Base-by-base conservation (phyloP, 129 eudicot species). In the Flaveria brownii region DNA sequence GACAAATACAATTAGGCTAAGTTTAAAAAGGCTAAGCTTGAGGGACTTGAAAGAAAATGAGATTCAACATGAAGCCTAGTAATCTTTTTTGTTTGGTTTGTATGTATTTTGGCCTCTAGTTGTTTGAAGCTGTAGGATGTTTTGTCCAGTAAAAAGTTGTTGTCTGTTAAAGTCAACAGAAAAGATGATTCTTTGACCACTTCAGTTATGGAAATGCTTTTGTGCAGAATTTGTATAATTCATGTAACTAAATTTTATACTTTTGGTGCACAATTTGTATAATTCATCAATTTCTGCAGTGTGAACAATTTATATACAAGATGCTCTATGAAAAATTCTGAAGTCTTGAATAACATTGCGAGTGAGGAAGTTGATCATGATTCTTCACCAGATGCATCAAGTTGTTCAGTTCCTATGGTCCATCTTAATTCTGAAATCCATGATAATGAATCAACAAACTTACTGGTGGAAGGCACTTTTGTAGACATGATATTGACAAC, bases 401-500 rank as follows among this genome's bases (percentile, higher is more conserved):
- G 57, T 78, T 85, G 86, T 82, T 16, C 88, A 39, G 83, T 80
- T 69, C 96, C 96, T 3, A 28, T 90, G 72, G 83, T 92, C 65
- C 90, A 83, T 86, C 85, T 85, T 63, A 83, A 69, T 61, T 54
- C 96, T 70, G 90, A 91, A 41, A 54, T 80, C 13, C 77, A 88
- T 81, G 96, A 88, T 61, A 62, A 90, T 46, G 97, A 91, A 45
- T 77, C 90, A 20, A 50, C 87, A 39, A 85, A 88, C 83, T 83
- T 94, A 68, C 87, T 94, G 28, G 86, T 75, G 76, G 82, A 84
- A 65, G 84, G 88, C 62, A 84, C 88, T 73, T 88, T 63, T 83
- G 98, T 86, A 9, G 97, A 94, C 86, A 82, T 81, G 79, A 82
- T 94, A 77, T 87, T 94, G 84, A 94, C 98, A 23, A 71, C 90